Base-by-base conservation (phyloP, 495 filamentous ascomycete genomes). In the Xylaria flabelliformis region DNA sequence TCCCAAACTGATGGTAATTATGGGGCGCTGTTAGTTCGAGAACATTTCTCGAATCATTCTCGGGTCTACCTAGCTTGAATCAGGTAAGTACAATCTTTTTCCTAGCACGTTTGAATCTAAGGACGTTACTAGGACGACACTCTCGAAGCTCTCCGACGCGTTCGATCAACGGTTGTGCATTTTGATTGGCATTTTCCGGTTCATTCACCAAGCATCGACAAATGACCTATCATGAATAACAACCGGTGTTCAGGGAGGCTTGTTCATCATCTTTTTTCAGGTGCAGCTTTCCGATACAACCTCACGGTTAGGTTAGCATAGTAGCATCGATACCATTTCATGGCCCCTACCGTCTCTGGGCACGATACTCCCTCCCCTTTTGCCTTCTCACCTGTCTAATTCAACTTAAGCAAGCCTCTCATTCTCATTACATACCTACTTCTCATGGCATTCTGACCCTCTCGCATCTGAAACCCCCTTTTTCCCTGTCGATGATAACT, bases 1-100 rank as follows among this genome's bases (percentile, higher is more conserved):
- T 51, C 48, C 69, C 69, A 56, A 36, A 15, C 69, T 32, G 48
- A 48, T 53, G 69, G 69, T 64, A 71, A 70, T 26, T 64, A 59
- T 64, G 69, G 69, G 44, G 68, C n/a, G 21, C 0, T 44, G 29
- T 39, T 32, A 10, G 26, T 70, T 70, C 59, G 56, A 70, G 58
- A 64, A 64, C 61, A 46, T 32, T 7, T 3, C 32, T 71, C n/a
- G 69, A 64, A 64, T 32, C 6, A 0, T 34, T 36, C 17, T 32
- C 6, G 34, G 41, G 12, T 26, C 63, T 48, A 10, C 5, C 21
- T 1, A 10, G 13, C 39, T 1, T 44, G 9, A 8, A n/a, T 26
- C n/a, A n/a, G n/a, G n/a, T n/a, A 26, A 24, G 12, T 62, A 41
- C 15, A 44, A 24, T 24, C 15, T 24, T 17, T 42, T 8, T 17